phyloP scores from a whole-genome alignment of 177 flowering plant species.

The Vitis hybrid region DNA sequence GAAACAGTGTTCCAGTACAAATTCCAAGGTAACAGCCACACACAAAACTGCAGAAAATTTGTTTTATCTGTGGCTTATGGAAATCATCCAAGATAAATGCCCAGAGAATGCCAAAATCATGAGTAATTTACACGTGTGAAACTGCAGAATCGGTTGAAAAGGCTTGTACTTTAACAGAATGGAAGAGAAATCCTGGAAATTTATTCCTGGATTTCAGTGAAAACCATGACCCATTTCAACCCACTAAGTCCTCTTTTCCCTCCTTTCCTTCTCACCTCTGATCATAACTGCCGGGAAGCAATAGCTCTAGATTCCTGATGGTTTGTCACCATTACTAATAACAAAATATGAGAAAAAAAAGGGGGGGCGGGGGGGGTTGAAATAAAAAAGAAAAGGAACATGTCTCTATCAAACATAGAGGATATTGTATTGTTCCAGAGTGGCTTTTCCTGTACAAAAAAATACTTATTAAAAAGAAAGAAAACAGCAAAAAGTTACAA shows the following conservation, averaged over 20 bases:
- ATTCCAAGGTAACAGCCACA: slow-evolving; percentile 8
- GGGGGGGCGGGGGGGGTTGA: background rate
- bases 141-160: slow-evolving; percentile 39
- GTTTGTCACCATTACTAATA: slow-evolving; percentile 34
- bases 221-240: slow-evolving; percentile 12
- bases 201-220: slow-evolving; percentile 58
- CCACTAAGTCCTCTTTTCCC: slow-evolving; percentile 22
- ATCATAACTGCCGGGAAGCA: slow-evolving; percentile 23
- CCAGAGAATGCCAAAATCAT: slow-evolving; percentile 32
- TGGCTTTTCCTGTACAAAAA: slow-evolving; percentile 20
- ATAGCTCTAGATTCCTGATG: slow-evolving; percentile 41
- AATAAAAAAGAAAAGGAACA: slow-evolving; percentile 10
- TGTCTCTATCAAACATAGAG: slow-evolving; percentile 19
- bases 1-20: background rate
- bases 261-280: slow-evolving; percentile 15
- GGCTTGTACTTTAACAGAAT: slow-evolving; percentile 14
- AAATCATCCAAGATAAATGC: slow-evolving; percentile 19
- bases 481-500: background rate
- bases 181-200: slow-evolving; percentile 20
- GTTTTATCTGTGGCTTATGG: slow-evolving; percentile 11
- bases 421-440: slow-evolving; percentile 15
- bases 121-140: slow-evolving; percentile 30
- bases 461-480: background rate
- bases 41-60: slow-evolving; percentile 19
- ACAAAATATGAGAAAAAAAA: slow-evolving; percentile 3